These are phyloP conservation scores for Schoenoplectus triqueter DNA, from an alignment of 202 grass and related monocot genomes.

Conservation along the genomic window DNA sequence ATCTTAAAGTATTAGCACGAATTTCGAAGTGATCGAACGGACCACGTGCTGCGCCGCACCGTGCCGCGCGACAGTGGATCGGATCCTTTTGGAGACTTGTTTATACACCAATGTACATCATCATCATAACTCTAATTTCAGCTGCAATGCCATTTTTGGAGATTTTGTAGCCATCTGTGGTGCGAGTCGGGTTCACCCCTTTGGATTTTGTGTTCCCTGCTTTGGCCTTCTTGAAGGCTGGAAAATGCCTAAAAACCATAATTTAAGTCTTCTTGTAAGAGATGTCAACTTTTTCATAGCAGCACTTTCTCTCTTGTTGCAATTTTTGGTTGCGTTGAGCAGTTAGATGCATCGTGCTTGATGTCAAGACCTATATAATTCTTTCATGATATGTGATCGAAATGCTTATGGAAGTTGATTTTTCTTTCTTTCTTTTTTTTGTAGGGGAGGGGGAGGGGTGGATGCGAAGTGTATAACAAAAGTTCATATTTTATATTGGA, in stretches of 20 bases:
- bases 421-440: background rate
- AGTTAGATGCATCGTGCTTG: conserved; percentile 61
- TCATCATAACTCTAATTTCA: conserved; percentile 50
- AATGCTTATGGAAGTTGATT: background rate
- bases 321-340: conserved; percentile 56
- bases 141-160: conserved; percentile 75
- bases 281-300: conserved; percentile 28
- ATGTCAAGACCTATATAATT: conserved; percentile 66
- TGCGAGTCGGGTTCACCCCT: conserved; percentile 79
- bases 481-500: background rate
- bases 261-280: conserved; percentile 37
- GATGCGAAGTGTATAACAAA: background rate
- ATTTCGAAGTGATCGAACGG: too few species aligned
- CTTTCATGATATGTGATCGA: conserved; percentile 76
- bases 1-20: too few species aligned
- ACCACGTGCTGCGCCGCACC: too few species aligned
- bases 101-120: conserved; percentile 61
- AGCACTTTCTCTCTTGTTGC: conserved; percentile 55
- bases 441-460: too few species aligned
- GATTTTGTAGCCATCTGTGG: conserved; percentile 83
- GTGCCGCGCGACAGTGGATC: too few species aligned
- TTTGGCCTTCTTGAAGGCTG: conserved; percentile 57
- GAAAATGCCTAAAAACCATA: conserved; percentile 45
- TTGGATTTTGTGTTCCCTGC: conserved; percentile 78
- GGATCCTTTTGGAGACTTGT: conserved; percentile 47